Evolutionary conservation across 2,329 filamentous ascomycete genomes (phyloP).

Genomic region (Stromatinia cepivora): DNA sequence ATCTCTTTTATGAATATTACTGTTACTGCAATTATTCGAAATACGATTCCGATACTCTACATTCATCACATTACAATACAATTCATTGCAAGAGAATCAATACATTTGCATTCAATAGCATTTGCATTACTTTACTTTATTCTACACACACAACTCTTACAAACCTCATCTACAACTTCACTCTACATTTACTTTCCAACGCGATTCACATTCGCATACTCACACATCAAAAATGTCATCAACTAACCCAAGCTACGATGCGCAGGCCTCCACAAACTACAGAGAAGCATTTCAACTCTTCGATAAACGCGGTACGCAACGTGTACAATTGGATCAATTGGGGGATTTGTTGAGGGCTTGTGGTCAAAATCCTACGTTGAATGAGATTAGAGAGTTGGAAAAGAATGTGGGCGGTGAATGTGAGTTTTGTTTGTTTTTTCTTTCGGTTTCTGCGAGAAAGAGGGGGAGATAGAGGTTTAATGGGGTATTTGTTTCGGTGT

Average conservation of each 20-base stretch:
- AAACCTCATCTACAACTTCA: background rate
- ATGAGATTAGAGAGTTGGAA: conserved; percentile 91
- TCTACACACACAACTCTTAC: background rate
- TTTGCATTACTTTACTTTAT: background rate
- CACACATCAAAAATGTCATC: conserved; percentile 29
- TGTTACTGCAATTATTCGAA: background rate
- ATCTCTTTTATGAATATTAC: background rate
- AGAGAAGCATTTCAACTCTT: conserved; percentile 99
- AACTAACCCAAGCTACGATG: conserved; percentile 37
- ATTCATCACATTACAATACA: background rate
- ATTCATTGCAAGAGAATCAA: background rate
- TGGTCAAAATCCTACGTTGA: conserved; percentile 93
- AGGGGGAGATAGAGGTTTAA: background rate
- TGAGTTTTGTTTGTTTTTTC: conserved; percentile 53
- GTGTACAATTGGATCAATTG: conserved; percentile 80
- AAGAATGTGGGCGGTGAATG: conserved; percentile 87
- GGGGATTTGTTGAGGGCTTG: conserved; percentile 95
- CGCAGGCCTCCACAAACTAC: conserved; percentile 89
- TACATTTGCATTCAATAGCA: background rate
- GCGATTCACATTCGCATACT: background rate
- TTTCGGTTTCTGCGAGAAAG: background rate
- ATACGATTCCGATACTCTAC: background rate
- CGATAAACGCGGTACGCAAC: conserved; percentile 97
- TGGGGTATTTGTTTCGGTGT: background rate
- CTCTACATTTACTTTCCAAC: background rate